Evolutionary conservation across 1,139 yeast species (phyloP).

Genomic region (Protomyces macrosporus): DNA sequence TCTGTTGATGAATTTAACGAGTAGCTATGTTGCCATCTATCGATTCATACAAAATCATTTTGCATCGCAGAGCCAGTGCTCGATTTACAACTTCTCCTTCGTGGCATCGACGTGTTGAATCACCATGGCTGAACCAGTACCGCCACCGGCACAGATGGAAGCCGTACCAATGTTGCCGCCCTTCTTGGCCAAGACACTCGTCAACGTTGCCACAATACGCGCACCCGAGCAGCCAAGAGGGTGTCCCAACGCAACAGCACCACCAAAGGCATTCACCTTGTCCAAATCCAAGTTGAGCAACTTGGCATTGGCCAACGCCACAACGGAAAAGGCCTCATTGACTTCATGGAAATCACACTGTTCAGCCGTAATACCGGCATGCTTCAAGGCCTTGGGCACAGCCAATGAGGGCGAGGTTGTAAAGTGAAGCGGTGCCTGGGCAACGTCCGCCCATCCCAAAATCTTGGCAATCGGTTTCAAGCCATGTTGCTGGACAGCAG

Average conservation of each 20-base stretch:
- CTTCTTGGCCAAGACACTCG: constrained; percentile 65
- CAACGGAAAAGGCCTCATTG: constrained; percentile 95
- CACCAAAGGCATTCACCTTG: constrained; percentile 91
- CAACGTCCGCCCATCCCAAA: constrained; percentile 97
- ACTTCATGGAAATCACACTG: constrained; percentile 80
- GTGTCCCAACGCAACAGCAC: constrained; percentile 96
- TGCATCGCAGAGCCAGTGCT: not conserved
- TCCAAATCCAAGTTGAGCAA: constrained; percentile 57
- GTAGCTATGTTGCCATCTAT: too few relatives aligned
- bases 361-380: constrained; percentile 59
- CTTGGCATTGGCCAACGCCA: constrained; percentile 84
- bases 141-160: constrained; percentile 98
- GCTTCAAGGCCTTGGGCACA: constrained; percentile 89
- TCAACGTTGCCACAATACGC: constrained; percentile 79
- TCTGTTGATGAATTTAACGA: not conserved
- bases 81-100: constrained; percentile 13
- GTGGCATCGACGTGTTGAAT: constrained; percentile 45
- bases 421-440: constrained; percentile 83
- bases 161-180: constrained; percentile 85
- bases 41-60: too few relatives aligned
- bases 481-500: constrained; percentile 74
- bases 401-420: constrained; percentile 93
- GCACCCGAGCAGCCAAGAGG: constrained; percentile 98
- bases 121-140: constrained; percentile 88
- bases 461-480: constrained; percentile 84